Conservation (phyloP, 1,139 yeast genomes). For the Williopsis jadinii region DNA sequence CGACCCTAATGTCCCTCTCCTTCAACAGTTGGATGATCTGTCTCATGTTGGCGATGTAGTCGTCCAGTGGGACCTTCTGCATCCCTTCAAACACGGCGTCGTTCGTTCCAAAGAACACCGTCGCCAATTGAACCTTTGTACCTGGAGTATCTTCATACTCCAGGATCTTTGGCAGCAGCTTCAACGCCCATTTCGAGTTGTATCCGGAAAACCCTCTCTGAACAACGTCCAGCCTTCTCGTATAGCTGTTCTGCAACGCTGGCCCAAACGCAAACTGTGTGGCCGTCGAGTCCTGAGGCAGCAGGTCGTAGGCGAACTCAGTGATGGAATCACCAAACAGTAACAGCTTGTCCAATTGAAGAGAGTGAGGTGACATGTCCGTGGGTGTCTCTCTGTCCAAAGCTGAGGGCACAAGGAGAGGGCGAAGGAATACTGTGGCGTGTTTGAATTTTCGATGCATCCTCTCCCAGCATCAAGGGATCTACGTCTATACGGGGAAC, state of each 20-base stretch:
- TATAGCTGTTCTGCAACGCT: constrained; percentile 39
- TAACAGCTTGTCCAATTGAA: constrained; percentile 37
- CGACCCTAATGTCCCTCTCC: constrained; percentile 35
- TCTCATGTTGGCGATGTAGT: constrained; percentile 41
- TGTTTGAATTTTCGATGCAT: too few relatives aligned
- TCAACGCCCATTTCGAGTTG: constrained; percentile 44
- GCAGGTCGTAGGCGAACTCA: constrained; percentile 38
- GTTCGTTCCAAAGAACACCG: constrained; percentile 71
- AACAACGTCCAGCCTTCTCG: constrained; percentile 47
- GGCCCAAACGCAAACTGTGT: constrained; percentile 45
- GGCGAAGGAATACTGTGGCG: too few relatives aligned
- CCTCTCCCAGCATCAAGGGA: too few relatives aligned
- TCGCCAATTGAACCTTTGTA: constrained; percentile 34
- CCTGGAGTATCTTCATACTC: constrained; percentile 32
- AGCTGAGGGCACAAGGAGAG: too few relatives aligned
- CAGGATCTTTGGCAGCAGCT: constrained; percentile 41
- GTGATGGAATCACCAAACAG: constrained; percentile 71
- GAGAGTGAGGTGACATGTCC: background rate
- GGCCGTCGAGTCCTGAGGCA: constrained; percentile 7
- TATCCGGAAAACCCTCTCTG: constrained; percentile 62
- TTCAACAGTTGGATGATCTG: constrained; percentile 34
- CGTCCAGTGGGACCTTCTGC: constrained; percentile 49
- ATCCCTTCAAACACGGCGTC: constrained; percentile 47
- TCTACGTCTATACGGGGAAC: too few relatives aligned
- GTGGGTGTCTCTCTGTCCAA: too few relatives aligned